Percentiles rank a stretch among this genome's conserved stretches.
Conservation (phyloP, 2,329 filamentous ascomycete genomes). For the Hypoxylon sp. region DNA sequence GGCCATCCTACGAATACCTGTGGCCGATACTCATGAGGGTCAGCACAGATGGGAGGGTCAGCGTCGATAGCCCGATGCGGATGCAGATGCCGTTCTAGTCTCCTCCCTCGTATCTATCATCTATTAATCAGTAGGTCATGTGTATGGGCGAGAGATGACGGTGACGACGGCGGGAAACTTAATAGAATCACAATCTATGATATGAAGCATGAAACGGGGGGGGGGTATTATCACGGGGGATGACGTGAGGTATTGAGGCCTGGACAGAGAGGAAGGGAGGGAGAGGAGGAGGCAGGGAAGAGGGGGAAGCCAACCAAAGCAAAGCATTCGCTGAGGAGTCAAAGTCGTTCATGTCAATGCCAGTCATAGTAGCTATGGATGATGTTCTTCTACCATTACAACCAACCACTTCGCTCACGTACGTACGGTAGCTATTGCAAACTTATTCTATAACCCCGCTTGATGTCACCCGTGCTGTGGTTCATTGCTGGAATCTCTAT, state of each 20-base stretch:
- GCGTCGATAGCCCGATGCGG: constrained; percentile 45
- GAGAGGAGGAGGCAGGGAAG: background rate
- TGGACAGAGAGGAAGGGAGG: background rate
- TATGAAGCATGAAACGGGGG: constrained; percentile 16
- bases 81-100: constrained; percentile 29
- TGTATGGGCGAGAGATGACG: background rate
- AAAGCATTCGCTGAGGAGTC: constrained; percentile 38
- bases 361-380: constrained; percentile 31
- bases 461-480: background rate
- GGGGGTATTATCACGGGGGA: background rate
- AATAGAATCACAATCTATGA: constrained; percentile 31
- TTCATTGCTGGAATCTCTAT: background rate
- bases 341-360: constrained; percentile 31
- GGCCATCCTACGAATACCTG: constrained; percentile 47
- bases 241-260: constrained; percentile 1
- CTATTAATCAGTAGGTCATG: constrained; percentile 5
- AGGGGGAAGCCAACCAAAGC: constrained; percentile 2
- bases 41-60: constrained; percentile 49
- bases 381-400: constrained; percentile 23
- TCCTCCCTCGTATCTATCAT: background rate
- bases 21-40: constrained; percentile 51
- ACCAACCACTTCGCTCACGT: constrained; percentile 15
- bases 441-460: background rate
- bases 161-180: constrained; percentile 16
- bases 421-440: constrained; percentile 7